Percentiles rank a stretch among this genome's conserved stretches.
Evolutionary conservation across 2,329 filamentous ascomycete species (phyloP).

Genomic region (Diplodia corticola): DNA sequence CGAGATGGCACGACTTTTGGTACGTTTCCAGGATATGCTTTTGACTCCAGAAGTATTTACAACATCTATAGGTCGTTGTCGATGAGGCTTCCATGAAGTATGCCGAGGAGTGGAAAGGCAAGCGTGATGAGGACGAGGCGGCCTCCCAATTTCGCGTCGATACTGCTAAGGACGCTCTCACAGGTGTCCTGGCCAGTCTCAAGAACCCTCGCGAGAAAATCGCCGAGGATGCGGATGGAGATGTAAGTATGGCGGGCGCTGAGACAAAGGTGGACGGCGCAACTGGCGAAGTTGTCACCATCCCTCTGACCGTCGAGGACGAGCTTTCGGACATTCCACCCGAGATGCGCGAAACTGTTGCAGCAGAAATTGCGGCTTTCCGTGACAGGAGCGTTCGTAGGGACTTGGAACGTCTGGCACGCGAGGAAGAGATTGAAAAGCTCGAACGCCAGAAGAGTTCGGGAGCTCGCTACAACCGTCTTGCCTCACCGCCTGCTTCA

Average conservation of each 20-base stretch:
- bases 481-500: constrained; percentile 67
- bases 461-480: constrained; percentile 61
- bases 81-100: constrained; percentile 83
- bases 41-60: constrained; percentile 27
- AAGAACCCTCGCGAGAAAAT: constrained; percentile 60
- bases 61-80: constrained; percentile 57
- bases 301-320: constrained; percentile 78
- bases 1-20: constrained; percentile 69
- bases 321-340: constrained; percentile 93
- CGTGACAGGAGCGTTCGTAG: constrained; percentile 85
- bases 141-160: constrained; percentile 68
- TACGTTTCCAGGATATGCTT: constrained; percentile 39
- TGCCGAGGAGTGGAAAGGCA: constrained; percentile 75
- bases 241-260: constrained; percentile 62
- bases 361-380: constrained; percentile 91
- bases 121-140: constrained; percentile 62
- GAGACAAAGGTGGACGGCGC: constrained; percentile 55
- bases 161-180: constrained; percentile 66
- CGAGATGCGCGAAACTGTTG: constrained; percentile 93
- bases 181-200: constrained; percentile 67
- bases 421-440: constrained; percentile 91
- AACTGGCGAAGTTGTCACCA: constrained; percentile 82
- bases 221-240: constrained; percentile 61
- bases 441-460: constrained; percentile 75
- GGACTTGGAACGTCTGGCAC: constrained; percentile 81